A percentile compares a stretch with the other conserved stretches of the same genome.
Evolutionary conservation across 768 basidiomycete species (phyloP).

Genomic region (Pleurotus cornucopiae): DNA sequence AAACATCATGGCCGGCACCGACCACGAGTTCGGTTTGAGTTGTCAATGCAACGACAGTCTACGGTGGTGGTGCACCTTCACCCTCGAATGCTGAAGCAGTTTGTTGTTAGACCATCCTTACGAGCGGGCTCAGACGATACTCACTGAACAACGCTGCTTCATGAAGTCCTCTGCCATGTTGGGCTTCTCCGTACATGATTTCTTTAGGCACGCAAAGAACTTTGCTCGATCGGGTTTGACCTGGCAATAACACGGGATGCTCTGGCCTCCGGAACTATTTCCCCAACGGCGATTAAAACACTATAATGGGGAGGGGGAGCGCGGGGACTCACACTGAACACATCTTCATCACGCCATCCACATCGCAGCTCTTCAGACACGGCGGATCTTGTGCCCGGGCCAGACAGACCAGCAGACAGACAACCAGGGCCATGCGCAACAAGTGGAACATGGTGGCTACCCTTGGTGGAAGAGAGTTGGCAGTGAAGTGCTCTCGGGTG

Average conservation of each 20-base stretch:
- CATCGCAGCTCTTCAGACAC: constrained; percentile 6
- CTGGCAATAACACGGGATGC: not conserved
- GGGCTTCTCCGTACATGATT: constrained; percentile 1
- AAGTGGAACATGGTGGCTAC: not conserved
- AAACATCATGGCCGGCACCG: too few relatives aligned
- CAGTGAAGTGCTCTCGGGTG: too few relatives aligned
- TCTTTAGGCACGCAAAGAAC: constrained; percentile 5
- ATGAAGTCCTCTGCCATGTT: constrained; percentile 5
- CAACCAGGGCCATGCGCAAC: not conserved
- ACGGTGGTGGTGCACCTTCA: not conserved
- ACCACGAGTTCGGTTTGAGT: too few relatives aligned
- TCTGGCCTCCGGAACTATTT: not conserved
- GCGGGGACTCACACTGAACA: not conserved
- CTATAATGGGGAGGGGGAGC: too few relatives aligned
- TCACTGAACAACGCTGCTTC: not conserved
- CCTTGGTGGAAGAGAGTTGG: not conserved
- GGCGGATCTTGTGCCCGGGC: not conserved
- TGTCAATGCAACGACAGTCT: not conserved
- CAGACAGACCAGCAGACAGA: not conserved
- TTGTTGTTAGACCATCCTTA: not conserved
- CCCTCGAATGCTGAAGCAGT: not conserved
- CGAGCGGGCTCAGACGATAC: not conserved
- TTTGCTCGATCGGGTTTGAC: constrained; percentile 6
- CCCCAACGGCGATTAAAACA: too few relatives aligned
- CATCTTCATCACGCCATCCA: constrained; percentile 3